Base-by-base conservation (phyloP, 2,329 filamentous ascomycete genomes). In the Pestalotiopsis sp. region DNA sequence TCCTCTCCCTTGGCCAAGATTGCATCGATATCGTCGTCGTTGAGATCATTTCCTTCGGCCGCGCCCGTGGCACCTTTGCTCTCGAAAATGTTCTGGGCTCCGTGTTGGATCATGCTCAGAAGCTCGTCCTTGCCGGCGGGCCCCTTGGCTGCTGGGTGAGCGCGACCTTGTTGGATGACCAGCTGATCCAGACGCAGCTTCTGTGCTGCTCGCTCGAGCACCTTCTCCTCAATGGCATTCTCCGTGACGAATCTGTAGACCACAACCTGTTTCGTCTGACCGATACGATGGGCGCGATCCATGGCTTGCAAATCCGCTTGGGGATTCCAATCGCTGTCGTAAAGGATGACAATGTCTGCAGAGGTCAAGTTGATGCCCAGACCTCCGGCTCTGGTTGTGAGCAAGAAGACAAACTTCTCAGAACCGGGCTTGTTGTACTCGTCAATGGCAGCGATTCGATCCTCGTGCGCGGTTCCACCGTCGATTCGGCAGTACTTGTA, bases 321-420 rank as follows among this genome's bases (percentile, higher is more conserved):
- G 11, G 96, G 96, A 77, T 98, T 98, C 96, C 96, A 99, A 79
- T 99, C 96, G 75, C 95, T 98, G 80, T 99, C 96, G 77, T 96
- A 99, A 6, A 99, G 89, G 38, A 99, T 89, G 69, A 99, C 96
- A 76, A 98, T 97, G 75, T 99, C 96, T 68, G 96, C 96, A 70
- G 89, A 92, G 0, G 96, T 99, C 78, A 99, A 84, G 79, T 99
- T 99, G 85, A 99, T 99, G 76, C 96, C 96, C 67, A 99, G 83
- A 75, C 96, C 96, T 85, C 96, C 96, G 68, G 96, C 96, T 82
- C 96, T 91, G 52, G 96, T 99, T 0, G 96, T 99, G 60, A 99
- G 86, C 70, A 99, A 85, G 81, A 99, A 99, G 69, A 99, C 87
- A 75, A 98, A 99, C 80, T 97, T 98, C 77, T 99, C 96, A 0